phyloP scores from a whole-genome alignment of 2,329 filamentous ascomycete species.

The Talaromyces verruculosus region DNA sequence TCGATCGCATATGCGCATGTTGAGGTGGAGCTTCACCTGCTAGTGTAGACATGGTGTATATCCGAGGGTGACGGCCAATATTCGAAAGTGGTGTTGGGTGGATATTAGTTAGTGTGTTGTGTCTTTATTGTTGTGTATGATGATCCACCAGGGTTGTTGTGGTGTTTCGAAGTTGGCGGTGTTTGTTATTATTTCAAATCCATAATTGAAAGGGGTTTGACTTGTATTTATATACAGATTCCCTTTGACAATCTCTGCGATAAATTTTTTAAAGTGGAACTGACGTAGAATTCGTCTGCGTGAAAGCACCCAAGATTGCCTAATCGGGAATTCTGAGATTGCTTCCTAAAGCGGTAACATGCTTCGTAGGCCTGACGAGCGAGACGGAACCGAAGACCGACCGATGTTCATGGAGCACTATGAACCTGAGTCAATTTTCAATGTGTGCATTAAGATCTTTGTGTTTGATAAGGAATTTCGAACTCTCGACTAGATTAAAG shows the following conservation, averaged over 20 bases:
- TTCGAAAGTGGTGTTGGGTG: background rate
- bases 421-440: background rate
- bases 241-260: background rate
- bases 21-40: conserved; percentile 6
- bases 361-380: conserved; percentile 17
- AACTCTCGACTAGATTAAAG: background rate
- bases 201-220: background rate
- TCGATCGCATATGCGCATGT: conserved; percentile 1
- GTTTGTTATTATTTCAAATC: background rate
- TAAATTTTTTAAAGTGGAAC: background rate
- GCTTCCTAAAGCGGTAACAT: conserved; percentile 21
- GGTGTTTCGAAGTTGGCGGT: background rate
- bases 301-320: conserved; percentile 10
- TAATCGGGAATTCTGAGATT: conserved; percentile 12
- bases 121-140: background rate
- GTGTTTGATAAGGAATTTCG: background rate
- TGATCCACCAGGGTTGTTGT: background rate
- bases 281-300: background rate
- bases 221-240: background rate
- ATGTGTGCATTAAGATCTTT: background rate
- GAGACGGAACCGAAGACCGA: background rate
- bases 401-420: background rate
- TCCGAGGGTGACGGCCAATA: background rate
- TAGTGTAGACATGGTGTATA: conserved; percentile 14
- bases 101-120: background rate